These are phyloP conservation scores for Scutellaria galericulata DNA, from an alignment of 257 asterid genomes.

Conservation along the genomic window DNA sequence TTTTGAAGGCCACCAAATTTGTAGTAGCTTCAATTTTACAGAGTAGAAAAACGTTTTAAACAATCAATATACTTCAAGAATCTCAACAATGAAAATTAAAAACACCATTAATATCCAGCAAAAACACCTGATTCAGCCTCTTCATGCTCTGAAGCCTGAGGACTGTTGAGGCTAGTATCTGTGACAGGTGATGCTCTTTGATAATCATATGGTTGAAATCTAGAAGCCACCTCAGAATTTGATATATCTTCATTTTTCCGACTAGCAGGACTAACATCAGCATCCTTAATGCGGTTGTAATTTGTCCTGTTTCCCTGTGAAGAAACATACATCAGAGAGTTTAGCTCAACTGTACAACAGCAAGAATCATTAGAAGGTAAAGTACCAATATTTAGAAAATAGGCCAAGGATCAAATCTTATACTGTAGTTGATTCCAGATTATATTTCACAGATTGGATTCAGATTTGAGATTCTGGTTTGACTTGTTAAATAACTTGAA, in stretches of 20 bases:
- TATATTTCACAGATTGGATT: background rate
- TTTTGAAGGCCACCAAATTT: slow-evolving; percentile 28
- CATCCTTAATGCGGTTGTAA: slow-evolving; percentile 59
- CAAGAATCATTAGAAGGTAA: slow-evolving; percentile 17
- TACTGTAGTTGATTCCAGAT: slow-evolving; percentile 26
- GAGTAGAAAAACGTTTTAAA: slow-evolving; percentile 5
- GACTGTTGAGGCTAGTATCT: slow-evolving; percentile 70
- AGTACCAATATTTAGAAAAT: slow-evolving; percentile 15
- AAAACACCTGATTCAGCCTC: slow-evolving; percentile 94
- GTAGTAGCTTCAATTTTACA: slow-evolving; percentile 18
- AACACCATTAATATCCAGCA: slow-evolving; percentile 31
- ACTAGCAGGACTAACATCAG: slow-evolving; percentile 51
- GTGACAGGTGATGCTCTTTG: slow-evolving; percentile 72
- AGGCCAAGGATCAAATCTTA: slow-evolving; percentile 29
- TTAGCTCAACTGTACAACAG: slow-evolving; percentile 8
- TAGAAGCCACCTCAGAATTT: slow-evolving; percentile 65
- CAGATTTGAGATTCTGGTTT: slow-evolving; percentile 20
- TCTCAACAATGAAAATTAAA: slow-evolving; percentile 4
- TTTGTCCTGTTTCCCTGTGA: slow-evolving; percentile 76
- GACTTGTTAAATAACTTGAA: slow-evolving; percentile 22
- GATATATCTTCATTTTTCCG: slow-evolving; percentile 52
- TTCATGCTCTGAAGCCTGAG: slow-evolving; percentile 70
- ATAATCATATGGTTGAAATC: slow-evolving; percentile 57
- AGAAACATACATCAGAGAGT: slow-evolving; percentile 36
- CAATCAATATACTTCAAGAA: slow-evolving; percentile 10